phyloP scores from a whole-genome alignment of 352 stramenopile species.

The Phytophthora tentaculata region DNA sequence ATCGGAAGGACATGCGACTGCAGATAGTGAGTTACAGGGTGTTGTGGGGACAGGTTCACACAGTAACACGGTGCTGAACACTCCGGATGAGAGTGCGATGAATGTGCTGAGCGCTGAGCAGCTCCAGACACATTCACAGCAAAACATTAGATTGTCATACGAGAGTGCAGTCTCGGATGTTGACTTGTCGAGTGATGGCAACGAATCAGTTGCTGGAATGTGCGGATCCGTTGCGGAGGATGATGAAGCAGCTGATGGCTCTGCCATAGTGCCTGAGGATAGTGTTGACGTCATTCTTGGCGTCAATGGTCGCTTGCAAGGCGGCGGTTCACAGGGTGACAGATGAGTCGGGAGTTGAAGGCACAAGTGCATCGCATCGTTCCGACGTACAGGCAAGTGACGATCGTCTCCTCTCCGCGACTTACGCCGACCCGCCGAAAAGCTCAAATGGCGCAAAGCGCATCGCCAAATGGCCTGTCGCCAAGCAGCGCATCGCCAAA shows the following conservation, averaged over 20 bases:
- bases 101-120: not conserved
- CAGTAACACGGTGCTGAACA: too few species aligned
- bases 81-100: too few species aligned
- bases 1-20: too few species aligned
- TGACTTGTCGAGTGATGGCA: not conserved
- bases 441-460: slow-evolving; percentile 14
- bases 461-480: not conserved
- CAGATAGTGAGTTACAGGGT: too few species aligned
- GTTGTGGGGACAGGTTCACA: too few species aligned
- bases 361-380: slow-evolving; percentile 7
- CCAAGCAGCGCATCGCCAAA: not conserved
- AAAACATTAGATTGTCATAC: not conserved
- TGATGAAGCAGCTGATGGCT: not conserved
- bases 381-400: slow-evolving; percentile 13
- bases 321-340: not conserved
- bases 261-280: not conserved
- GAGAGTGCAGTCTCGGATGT: not conserved
- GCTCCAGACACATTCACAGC: not conserved
- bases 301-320: slow-evolving; percentile 12
- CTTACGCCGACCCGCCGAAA: slow-evolving; percentile 12
- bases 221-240: not conserved
- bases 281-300: slow-evolving; percentile 33
- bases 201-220: not conserved
- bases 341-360: slow-evolving; percentile 7
- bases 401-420: slow-evolving; percentile 13